phyloP scores from a whole-genome alignment of 176 grass and related monocot genomes.

The Elaeis guineensis region DNA sequence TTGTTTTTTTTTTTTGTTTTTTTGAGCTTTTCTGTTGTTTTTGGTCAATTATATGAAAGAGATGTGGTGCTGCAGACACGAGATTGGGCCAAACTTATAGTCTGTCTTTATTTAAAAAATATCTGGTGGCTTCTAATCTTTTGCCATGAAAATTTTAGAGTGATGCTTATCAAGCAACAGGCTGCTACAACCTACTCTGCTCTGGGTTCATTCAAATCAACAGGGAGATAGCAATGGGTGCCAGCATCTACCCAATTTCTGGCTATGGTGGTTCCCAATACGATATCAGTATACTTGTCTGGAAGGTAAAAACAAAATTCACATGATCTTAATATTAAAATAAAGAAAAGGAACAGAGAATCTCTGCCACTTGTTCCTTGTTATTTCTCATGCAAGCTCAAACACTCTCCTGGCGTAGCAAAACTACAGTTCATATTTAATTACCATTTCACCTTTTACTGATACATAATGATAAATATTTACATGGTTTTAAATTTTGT shows the following conservation, averaged over 20 bases:
- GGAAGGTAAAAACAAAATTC: slow-evolving; percentile 81
- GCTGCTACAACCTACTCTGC: slow-evolving; percentile 89
- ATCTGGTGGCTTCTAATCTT: too few relatives aligned
- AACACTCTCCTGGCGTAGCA: slow-evolving; percentile 10
- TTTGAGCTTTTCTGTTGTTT: neutral
- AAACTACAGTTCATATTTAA: slow-evolving; percentile 32
- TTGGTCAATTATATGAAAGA: too few relatives aligned
- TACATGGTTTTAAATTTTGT: neutral
- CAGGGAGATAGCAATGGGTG: slow-evolving; percentile 84
- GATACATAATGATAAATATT: too few relatives aligned
- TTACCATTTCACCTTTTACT: slow-evolving; percentile 7
- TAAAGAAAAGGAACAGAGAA: slow-evolving; percentile 28
- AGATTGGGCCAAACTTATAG: too few relatives aligned
- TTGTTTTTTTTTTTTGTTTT: neutral
- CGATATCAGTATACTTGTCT: slow-evolving; percentile 78
- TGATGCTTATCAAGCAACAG: slow-evolving; percentile 84
- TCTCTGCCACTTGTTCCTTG: slow-evolving; percentile 53
- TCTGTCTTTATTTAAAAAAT: too few relatives aligned
- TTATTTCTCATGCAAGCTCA: slow-evolving; percentile 27
- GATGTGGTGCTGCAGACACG: too few relatives aligned
- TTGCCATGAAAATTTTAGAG: slow-evolving; percentile 37
- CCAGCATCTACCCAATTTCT: slow-evolving; percentile 80
- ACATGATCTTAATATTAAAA: slow-evolving; percentile 36
- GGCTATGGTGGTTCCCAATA: slow-evolving; percentile 68
- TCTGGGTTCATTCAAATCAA: slow-evolving; percentile 88